Evolutionary conservation across 768 basidiomycete genomes (phyloP), one percentile per base, ranked within the genome.

Genomic region (Wakefieldia striispora): DNA sequence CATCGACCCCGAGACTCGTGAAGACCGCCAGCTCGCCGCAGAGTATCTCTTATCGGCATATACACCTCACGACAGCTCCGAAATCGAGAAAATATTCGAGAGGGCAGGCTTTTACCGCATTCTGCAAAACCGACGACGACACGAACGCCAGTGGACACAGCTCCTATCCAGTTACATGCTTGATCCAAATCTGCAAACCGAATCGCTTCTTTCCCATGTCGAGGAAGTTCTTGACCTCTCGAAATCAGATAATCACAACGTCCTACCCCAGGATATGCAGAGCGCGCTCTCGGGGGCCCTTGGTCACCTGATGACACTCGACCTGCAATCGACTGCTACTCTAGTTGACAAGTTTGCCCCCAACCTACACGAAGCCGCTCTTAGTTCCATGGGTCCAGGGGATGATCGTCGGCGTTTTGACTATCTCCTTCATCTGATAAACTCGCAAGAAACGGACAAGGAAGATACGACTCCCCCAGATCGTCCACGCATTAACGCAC

Each of bases 31-130:
- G 62, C 78, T 99, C 6, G 97, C 97, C 0, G 84, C 86, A 8
- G 97, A 99, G 70, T 97, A 86, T 65, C 81, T 99, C 27, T 76
- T 98, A 16, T 99, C 97, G 2, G 81, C 80, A 0, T 97, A 97
- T 65, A 91, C 82, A 34, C 97, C 95, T 0, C 84, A 86, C 55
- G 84, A 94, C 49, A 75, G 75, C 57, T 84, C 88, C 20, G 73
- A 74, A 19, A 76, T 95, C 45, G 68, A 86, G 35, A 63, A 63
- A 10, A 71, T 92, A 3, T 95, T 97, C 63, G 81, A 88, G 59
- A 62, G 72, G 10, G 94, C 95, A 1, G 86, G 91, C 0, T 99
- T 99, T 72, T 95, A 84, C 66, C 82, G 94, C 34, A 95, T 99
- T 51, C 74, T 99, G 21, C 84, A 93, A 36, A 75, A 80, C 9